These are phyloP conservation scores for Thraustotheca clavata DNA, from an alignment of 352 stramenopile species.

Conservation along the genomic window DNA sequence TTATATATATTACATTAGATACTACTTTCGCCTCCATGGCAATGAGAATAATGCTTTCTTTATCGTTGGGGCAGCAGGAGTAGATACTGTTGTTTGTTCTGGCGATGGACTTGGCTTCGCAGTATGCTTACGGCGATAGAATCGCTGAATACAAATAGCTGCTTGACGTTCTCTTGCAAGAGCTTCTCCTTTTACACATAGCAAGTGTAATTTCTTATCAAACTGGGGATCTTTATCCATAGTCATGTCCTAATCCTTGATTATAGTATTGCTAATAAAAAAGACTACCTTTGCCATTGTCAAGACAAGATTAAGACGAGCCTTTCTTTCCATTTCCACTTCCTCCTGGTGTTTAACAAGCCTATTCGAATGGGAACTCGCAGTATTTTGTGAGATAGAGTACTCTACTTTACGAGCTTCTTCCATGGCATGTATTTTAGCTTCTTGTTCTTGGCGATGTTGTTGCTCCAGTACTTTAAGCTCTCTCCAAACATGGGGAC, in stretches of 20 bases:
- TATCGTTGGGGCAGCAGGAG: neutral
- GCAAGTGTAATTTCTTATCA: neutral
- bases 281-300: neutral
- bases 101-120: neutral
- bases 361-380: neutral
- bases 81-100: no score
- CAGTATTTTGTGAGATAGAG: neutral
- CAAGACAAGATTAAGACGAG: neutral
- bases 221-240: neutral
- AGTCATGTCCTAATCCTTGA: neutral
- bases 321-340: neutral
- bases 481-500: neutral
- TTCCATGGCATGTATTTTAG: neutral
- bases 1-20: conserved; percentile 1
- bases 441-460: neutral
- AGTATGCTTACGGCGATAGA: neutral
- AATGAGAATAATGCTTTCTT: neutral
- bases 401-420: neutral
- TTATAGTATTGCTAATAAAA: neutral
- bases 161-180: neutral
- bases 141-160: neutral
- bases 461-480: neutral
- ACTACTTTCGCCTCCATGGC: neutral
- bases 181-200: neutral
- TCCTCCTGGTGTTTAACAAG: neutral